Conservation (phyloP, 208 protist genomes). For the Crithidia sp. region DNA sequence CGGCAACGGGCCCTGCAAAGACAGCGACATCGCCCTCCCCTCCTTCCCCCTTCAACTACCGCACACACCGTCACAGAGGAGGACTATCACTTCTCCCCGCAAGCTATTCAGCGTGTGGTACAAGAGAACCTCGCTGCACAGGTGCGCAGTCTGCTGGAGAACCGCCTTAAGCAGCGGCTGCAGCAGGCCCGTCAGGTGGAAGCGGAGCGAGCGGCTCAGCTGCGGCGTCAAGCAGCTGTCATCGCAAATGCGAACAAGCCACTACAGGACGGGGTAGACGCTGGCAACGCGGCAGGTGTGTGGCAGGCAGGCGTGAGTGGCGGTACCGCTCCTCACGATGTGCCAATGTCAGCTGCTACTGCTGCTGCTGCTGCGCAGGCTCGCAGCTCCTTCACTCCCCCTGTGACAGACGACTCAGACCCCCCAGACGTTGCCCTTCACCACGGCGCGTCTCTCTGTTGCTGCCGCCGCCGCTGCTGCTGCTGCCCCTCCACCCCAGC, state of each 20-base stretch:
- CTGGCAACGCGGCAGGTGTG: background rate
- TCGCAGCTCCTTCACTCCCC: no score
- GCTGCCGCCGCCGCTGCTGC: background rate
- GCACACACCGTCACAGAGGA: constrained; percentile 19
- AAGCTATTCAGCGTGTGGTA: constrained; percentile 26
- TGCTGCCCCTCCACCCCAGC: background rate
- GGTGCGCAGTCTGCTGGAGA: constrained; percentile 25
- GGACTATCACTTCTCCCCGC: constrained; percentile 16
- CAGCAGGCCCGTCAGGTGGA: constrained; percentile 14
- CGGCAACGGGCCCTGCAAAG: background rate
- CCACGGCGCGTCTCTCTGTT: background rate
- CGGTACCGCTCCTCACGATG: no score
- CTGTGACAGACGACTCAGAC: no score
- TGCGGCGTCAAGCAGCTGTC: background rate
- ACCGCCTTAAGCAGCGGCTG: constrained; percentile 25
- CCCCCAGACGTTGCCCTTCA: background rate
- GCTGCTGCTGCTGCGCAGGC: background rate
- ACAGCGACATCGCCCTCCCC: background rate
- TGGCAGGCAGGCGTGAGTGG: background rate
- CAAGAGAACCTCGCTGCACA: constrained; percentile 27
- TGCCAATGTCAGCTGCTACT: background rate
- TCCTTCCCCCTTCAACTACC: background rate
- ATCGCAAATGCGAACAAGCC: background rate
- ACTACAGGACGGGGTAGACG: no score
- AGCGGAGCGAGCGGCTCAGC: constrained; percentile 1